Evolutionary conservation across 495 filamentous ascomycete genomes (phyloP).

Genomic region (Aspergillus conjunctus): DNA sequence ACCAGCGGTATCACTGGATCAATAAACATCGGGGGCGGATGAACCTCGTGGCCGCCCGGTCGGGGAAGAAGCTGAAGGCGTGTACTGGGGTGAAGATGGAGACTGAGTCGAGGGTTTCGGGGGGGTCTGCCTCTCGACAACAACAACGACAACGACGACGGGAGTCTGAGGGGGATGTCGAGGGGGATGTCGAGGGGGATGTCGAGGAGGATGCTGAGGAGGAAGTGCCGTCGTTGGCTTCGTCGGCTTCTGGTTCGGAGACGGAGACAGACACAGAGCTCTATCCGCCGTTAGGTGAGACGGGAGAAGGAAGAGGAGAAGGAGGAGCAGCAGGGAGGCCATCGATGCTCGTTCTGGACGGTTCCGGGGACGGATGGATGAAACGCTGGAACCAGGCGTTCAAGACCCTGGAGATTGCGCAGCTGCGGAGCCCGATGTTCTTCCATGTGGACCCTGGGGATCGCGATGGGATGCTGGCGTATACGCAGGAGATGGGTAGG

Average conservation of each 20-base stretch:
- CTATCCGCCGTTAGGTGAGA: not conserved
- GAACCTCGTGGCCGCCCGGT: slow-evolving; percentile 40
- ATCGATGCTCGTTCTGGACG: slow-evolving; percentile 53
- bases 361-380: slow-evolving; percentile 56
- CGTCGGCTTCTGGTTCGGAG: slow-evolving; percentile 33
- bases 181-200: no score
- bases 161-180: no score
- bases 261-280: slow-evolving; percentile 9
- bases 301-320: not conserved
- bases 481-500: slow-evolving; percentile 53
- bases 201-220: slow-evolving; percentile 37
- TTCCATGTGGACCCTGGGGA: slow-evolving; percentile 67
- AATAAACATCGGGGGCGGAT: slow-evolving; percentile 53
- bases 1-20: slow-evolving; percentile 67
- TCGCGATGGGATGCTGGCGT: slow-evolving; percentile 63
- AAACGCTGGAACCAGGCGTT: slow-evolving; percentile 59
- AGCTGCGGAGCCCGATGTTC: slow-evolving; percentile 68
- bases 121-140: no score
- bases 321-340: not conserved
- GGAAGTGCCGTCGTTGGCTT: slow-evolving; percentile 27
- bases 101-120: no score
- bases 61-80: slow-evolving; percentile 24
- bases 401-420: slow-evolving; percentile 55
- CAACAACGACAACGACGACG: no score
- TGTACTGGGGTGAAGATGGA: no score